Base-by-base conservation (phyloP, 2,329 filamentous ascomycete genomes). In the Ceratocystis variospora region DNA sequence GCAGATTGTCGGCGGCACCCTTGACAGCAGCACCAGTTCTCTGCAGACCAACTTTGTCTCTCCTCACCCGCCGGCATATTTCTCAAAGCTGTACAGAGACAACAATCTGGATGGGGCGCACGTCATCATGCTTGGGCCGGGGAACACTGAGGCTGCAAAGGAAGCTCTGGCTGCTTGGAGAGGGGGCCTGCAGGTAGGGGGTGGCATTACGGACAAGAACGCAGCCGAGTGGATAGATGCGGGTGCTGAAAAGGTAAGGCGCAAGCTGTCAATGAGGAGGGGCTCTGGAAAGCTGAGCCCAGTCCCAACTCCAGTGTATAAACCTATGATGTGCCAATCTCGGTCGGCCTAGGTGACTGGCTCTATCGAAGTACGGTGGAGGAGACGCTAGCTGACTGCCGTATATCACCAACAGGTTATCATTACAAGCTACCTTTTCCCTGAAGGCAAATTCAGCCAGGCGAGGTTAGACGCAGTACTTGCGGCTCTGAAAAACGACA, bases 1-100 rank as follows among this genome's bases (percentile, higher is more conserved):
- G 79, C 94, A 99, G 76, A 99, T 99, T 71, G 92, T 99, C 50
- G 94, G 94, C 71, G 93, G 94, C 68, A 97, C 94, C 1, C 83
- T 99, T 69, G 87, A 88, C 77, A 83, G 83, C 73, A 75, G 81
- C 7, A 83, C 83, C 1, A 75, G 80, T 5, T 80, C 83, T 66
- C 81, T 97, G 66, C 88, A 90, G 77, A 97, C 93, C 61, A 99
- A 99, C 77, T 92, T 90, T 78, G 87, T 96, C 68, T 96, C 94
- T 8, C 83, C 86, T 62, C 86, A 93, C 69, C 88, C 92, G 8
- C 85, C 94, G 1, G 83, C 83, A 3, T 82, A 96, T 78, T 99
- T 90, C 75, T 89, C 92, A 44, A 77, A 79, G 67, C 80, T 97
- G 19, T 99, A 99, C 81, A 84, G 81, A 71, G 83, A 91, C 68